These are phyloP conservation scores for Vaccinium corymbosum DNA, from an alignment of 148 eudicot genomes.

Conservation along the genomic window DNA sequence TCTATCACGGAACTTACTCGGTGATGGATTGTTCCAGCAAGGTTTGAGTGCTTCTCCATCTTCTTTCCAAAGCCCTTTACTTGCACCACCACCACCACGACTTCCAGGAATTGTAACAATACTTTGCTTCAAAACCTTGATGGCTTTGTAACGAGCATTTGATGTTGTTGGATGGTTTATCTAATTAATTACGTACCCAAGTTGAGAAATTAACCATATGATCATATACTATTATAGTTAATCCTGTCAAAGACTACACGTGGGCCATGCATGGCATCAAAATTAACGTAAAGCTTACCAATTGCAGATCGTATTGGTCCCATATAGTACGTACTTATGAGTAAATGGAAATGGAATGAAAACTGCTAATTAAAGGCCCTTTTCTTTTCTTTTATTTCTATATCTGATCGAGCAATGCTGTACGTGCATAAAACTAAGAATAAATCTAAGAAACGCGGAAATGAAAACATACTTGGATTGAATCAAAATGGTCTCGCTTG, in stretches of 20 bases:
- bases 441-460: not conserved
- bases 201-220: not conserved
- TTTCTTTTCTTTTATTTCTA: not conserved
- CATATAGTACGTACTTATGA: not conserved
- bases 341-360: not conserved
- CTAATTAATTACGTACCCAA: conserved; percentile 8
- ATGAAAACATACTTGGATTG: not conserved
- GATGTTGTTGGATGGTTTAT: not conserved
- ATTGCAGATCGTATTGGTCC: conserved; percentile 13
- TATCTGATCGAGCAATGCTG: not conserved
- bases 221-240: not conserved
- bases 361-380: not conserved
- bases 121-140: conserved; percentile 11
- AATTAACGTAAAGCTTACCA: not conserved
- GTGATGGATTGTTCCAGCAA: conserved; percentile 26
- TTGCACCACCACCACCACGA: not conserved
- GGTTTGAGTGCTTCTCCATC: conserved; percentile 19
- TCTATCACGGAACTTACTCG: conserved; percentile 18
- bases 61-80: conserved; percentile 16
- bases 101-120: not conserved
- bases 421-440: too few species aligned
- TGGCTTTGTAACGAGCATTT: not conserved
- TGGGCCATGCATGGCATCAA: not conserved
- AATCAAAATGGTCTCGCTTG: conserved; percentile 15
- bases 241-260: not conserved